phyloP scores from a whole-genome alignment of 768 basidiomycete species.

The Lactarius deliciosus region DNA sequence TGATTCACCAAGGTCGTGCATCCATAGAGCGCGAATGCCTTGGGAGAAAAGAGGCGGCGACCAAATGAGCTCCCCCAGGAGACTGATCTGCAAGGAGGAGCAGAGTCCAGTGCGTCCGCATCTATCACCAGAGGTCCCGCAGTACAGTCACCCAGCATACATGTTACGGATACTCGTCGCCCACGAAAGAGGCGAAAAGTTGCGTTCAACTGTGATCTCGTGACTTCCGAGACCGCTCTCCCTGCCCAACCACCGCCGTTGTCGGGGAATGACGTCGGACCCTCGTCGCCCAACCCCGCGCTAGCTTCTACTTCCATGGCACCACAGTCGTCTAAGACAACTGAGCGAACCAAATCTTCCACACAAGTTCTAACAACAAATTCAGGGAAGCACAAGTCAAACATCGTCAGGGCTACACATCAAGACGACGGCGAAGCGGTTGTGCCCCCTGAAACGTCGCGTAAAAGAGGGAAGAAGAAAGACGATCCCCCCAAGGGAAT shows the following conservation, averaged over 20 bases:
- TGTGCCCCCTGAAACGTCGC: neutral
- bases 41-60: neutral
- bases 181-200: conserved; percentile 25
- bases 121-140: neutral
- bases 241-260: neutral
- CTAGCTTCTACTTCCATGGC: neutral
- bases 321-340: neutral
- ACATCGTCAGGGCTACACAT: neutral
- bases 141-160: neutral
- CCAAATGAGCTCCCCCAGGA: neutral
- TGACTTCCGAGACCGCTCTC: neutral
- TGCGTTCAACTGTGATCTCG: neutral
- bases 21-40: neutral
- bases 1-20: neutral
- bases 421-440: neutral
- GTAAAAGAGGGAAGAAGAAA: conserved; percentile 12
- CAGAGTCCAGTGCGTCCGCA: neutral
- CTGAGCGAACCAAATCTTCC: neutral
- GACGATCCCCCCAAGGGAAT: neutral
- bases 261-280: neutral
- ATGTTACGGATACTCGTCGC: neutral
- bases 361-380: neutral
- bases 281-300: neutral
- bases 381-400: conserved; percentile 1
- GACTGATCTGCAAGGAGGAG: neutral